Evolutionary conservation across 1,139 yeast species (phyloP), one percentile per base, ranked within the genome.

Genomic region (Geotrichum aggregatum): DNA sequence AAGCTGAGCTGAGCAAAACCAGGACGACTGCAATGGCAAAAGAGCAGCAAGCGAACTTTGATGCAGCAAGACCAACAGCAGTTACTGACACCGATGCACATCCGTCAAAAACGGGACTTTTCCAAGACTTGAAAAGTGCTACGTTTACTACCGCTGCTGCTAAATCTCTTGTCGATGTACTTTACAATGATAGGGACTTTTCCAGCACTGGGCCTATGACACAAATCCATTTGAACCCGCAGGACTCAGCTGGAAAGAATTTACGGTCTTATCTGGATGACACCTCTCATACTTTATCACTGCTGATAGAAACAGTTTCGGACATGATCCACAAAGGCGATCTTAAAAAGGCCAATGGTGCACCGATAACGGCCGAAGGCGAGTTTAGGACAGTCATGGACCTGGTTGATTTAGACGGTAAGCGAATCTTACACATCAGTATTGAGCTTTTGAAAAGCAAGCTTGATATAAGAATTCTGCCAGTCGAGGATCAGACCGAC

Each of bases 341-440:
- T 2, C 11, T 50, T 13, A 50, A 50, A 24, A 46, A 41, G 22
- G 43, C 58, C 10, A 52, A 58, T 22, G 63, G 61, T n/a, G 39
- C 36, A 26, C 38, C 26, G 2, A 57, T 61, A 8, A 34, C 54
- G 8, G 57, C 43, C 1, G 56, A 51, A n/a, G 62, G 56, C 43
- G 54, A 52, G 21, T 60, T 62, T 46, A 38, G 50, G n/a, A 55
- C 59, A 11, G 40, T 53, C 10, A 55, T 59, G 13, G 57, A 56
- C 16, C 55, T 62, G 14, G 46, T 57, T 14, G 61, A 60, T 39
- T 30, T 54, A 5, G 47, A 55, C 14, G 61, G 58, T 6, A 50
- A 53, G 16, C 47, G 47, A 1, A 50, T 58, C 22, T 53, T 61
- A 2, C 48, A 50, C 19, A 57, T 58, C 14, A 49, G 52, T 3